These are phyloP conservation scores for Heterobasidion occidentale DNA, from an alignment of 1,284 basidiomycete species.

Conservation along the genomic window DNA sequence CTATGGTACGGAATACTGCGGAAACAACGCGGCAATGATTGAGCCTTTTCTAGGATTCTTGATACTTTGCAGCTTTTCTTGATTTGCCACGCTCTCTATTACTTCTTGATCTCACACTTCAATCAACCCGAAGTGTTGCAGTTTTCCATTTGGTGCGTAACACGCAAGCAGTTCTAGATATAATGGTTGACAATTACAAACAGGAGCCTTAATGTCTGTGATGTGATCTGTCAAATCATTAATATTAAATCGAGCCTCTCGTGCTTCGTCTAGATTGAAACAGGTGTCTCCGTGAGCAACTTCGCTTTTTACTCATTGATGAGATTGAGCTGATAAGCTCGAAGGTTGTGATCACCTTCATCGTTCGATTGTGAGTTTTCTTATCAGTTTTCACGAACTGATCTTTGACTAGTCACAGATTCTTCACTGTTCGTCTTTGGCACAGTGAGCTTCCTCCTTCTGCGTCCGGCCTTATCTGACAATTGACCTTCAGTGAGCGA, in stretches of 20 bases:
- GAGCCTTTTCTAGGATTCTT: background rate
- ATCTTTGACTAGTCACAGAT: background rate
- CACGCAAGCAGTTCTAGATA: no score
- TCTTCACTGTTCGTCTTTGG: conserved; percentile 8
- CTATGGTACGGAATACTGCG: background rate
- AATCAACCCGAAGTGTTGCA: background rate
- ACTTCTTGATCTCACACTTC: conserved; percentile 4
- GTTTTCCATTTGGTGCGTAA: conserved; percentile 4
- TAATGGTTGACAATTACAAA: background rate
- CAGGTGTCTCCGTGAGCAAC: conserved; percentile 2
- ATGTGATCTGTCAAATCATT: background rate
- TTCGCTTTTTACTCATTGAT: background rate
- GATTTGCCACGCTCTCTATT: conserved; percentile 4
- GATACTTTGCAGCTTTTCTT: conserved; percentile 6
- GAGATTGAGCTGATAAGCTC: no score
- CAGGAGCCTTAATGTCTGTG: conserved; percentile 7
- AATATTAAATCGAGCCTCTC: no score
- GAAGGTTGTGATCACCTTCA: conserved; percentile 6
- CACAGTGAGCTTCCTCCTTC: conserved; percentile 2
- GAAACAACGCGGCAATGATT: background rate
- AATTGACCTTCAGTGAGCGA: conserved; percentile 1
- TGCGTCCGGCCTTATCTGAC: background rate
- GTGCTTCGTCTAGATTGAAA: conserved; percentile 2
- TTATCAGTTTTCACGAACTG: background rate
- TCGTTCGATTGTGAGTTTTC: conserved; percentile 4